Conservation (phyloP, 257 asterid species). For the Jacaranda mimosifolia region DNA sequence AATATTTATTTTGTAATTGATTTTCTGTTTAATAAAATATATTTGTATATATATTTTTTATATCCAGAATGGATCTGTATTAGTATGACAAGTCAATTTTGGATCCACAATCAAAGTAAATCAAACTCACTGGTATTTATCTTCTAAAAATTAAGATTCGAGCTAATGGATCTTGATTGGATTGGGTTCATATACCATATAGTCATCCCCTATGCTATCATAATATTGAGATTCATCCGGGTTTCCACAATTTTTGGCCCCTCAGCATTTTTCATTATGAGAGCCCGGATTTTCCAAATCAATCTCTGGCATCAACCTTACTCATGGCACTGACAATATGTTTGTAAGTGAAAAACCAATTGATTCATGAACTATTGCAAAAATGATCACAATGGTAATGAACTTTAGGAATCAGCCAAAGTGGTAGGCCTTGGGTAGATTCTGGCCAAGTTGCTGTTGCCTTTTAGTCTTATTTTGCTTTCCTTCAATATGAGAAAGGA, state of each 20-base stretch:
- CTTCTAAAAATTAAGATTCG: not conserved
- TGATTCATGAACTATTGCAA: not conserved
- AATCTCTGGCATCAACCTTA: conserved; percentile 10
- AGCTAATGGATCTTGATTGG: conserved; percentile 9
- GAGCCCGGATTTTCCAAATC: not conserved
- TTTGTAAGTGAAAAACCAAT: not conserved
- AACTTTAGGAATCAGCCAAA: not conserved
- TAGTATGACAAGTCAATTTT: not conserved
- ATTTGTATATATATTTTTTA: not conserved
- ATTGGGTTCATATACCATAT: conserved; percentile 14
- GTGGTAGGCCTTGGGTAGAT: not conserved
- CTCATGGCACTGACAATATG: not conserved
- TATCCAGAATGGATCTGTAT: not conserved
- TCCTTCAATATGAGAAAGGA: not conserved
- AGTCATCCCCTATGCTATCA: conserved; percentile 15
- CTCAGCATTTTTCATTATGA: not conserved
- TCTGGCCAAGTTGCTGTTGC: not conserved
- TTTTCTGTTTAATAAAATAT: not conserved
- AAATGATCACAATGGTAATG: not conserved
- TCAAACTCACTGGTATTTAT: not conserved
- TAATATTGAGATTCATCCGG: not conserved
- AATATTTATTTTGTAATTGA: not conserved
- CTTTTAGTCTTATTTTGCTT: not conserved
- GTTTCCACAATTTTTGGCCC: not conserved
- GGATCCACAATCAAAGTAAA: not conserved